Evolutionary conservation across 2,329 filamentous ascomycete genomes (phyloP), one percentile per base, ranked within the genome.

Genomic region (Pseudopyrenochaeta lycopersici): DNA sequence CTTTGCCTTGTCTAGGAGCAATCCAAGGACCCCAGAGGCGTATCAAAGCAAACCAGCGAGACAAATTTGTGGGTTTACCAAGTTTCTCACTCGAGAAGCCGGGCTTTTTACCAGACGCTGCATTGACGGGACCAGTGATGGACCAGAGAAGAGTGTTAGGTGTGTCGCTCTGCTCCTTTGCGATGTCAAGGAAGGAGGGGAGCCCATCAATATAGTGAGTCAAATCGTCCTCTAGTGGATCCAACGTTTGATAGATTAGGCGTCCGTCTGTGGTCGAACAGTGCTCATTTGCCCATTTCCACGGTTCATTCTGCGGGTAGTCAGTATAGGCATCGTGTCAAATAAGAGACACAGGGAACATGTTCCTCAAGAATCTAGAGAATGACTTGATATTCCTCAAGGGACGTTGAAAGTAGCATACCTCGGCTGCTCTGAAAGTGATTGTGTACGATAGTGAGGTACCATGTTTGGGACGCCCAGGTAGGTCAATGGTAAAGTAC

Each of bases 21-120:
- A 97, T 79, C 94, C 94, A 98, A 1, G 92, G 89, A 30, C 84
- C 84, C 86, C 88, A 95, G 3, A 91, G 80, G 15, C 92, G 86
- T 4, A 96, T 88, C 11, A 97, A 77, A 7, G 91, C 87, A 71
- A 97, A 94, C 87, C 92, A 96, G 63, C 90, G 88, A 68, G 84
- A 83, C 45, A 85, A 76, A 36, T 84, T 83, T 66, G 84, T 88
- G 0, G 90, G 89, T 1, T 78, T 77, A 0, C 91, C 91, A 1
- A 96, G 76, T 2, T 78, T 75, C 27, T 87, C 72, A 42, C 82
- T 78, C 27, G 81, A 83, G 48, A 82, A 81, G 0, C 84, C 80
- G 3, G 91, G 90, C 3, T 80, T 72, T 33, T 85, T 80, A 0
- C 81, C 84, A 17, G 83, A 76, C 1, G 87, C 86, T 4, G 84